Evolutionary conservation across 1,284 basidiomycete species (phyloP).

Genomic region (Mycena sp.): DNA sequence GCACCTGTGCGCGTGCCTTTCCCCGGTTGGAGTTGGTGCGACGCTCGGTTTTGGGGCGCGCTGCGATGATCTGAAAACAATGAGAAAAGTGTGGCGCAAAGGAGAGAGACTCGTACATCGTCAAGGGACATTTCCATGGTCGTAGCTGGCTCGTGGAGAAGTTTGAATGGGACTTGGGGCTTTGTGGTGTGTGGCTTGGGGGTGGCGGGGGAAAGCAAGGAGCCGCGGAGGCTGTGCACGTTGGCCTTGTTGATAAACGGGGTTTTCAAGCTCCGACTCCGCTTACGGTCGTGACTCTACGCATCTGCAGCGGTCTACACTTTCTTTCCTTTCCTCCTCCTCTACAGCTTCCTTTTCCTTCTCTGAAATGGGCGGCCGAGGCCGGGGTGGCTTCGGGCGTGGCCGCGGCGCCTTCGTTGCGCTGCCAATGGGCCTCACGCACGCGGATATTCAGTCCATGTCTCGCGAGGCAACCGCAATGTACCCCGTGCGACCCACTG

Average conservation of each 20-base stretch:
- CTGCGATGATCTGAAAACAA: constrained; percentile 69
- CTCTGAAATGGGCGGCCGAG: constrained; percentile 64
- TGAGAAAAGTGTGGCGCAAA: constrained; percentile 34
- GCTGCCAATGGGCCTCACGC: constrained; percentile 81
- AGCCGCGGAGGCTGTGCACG: constrained; percentile 10
- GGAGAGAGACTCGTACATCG: constrained; percentile 64
- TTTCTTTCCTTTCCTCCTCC: neutral
- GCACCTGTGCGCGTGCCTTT: constrained; percentile 61
- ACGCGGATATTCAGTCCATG: constrained; percentile 78
- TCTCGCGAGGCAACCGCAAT: constrained; percentile 77
- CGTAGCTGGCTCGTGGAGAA: constrained; percentile 28
- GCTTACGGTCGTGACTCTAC: no score
- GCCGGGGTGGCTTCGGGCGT: constrained; percentile 62
- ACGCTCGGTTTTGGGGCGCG: constrained; percentile 63
- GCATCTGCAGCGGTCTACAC: no score
- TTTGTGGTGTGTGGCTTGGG: constrained; percentile 29
- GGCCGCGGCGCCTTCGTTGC: constrained; percentile 59
- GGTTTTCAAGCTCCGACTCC: constrained; percentile 3
- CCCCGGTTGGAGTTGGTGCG: constrained; percentile 43
- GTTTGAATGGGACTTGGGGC: constrained; percentile 33
- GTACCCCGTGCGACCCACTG: constrained; percentile 66
- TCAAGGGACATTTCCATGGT: constrained; percentile 90
- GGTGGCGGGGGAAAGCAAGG: constrained; percentile 22
- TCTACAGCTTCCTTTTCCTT: neutral
- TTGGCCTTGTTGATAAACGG: neutral